phyloP scores from a whole-genome alignment of 305 asterid species.

The Fraxinus angustifolia region DNA sequence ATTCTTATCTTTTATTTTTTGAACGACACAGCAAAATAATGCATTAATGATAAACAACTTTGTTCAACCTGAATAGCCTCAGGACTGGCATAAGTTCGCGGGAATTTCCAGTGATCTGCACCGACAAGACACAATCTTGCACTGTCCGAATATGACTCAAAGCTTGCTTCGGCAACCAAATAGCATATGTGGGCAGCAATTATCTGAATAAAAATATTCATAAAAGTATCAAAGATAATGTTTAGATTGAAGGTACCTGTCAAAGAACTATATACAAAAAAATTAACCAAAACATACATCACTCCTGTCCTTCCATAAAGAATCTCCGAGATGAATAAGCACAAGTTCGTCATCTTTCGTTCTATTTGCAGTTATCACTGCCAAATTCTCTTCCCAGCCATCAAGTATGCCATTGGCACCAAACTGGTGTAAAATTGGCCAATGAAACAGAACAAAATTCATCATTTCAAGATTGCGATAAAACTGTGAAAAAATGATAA shows the following conservation, averaged over 20 bases:
- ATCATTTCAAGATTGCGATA: conserved; percentile 11
- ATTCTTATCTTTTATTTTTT: background rate
- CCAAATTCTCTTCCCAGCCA: conserved; percentile 96
- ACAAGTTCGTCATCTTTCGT: conserved; percentile 95
- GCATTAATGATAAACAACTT: conserved; percentile 14
- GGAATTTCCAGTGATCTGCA: conserved; percentile 89
- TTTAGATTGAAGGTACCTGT: conserved; percentile 2
- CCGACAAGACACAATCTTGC: conserved; percentile 95
- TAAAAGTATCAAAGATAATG: conserved; percentile 9
- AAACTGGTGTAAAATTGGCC: conserved; percentile 33
- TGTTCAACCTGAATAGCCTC: conserved; percentile 83
- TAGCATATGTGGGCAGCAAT: conserved; percentile 91
- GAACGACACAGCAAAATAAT: background rate
- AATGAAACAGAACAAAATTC: conserved; percentile 15
- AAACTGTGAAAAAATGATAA: background rate
- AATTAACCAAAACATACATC: conserved; percentile 55
- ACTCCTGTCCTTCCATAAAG: conserved; percentile 91
- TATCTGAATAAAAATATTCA: conserved; percentile 46
- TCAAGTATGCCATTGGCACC: conserved; percentile 77
- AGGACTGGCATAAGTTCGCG: conserved; percentile 86
- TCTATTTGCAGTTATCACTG: conserved; percentile 91
- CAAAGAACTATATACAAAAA: conserved; percentile 14
- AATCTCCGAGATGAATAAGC: conserved; percentile 92
- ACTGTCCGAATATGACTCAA: conserved; percentile 78
- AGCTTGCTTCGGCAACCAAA: conserved; percentile 86